Conservation (phyloP, 805 yeast genomes). For the Candida krabiensis region DNA sequence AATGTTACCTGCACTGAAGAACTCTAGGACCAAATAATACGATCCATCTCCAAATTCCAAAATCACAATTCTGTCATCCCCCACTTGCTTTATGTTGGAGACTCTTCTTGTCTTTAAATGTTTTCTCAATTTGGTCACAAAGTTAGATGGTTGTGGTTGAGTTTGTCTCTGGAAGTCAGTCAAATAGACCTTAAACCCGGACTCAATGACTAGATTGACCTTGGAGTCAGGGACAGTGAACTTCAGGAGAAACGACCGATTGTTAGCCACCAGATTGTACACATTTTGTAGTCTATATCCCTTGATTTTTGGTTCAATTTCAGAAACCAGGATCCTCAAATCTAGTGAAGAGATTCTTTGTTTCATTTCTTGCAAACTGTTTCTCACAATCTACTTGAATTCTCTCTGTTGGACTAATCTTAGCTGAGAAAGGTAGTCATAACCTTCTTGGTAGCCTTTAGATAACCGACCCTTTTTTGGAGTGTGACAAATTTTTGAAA, state of each 20-base stretch:
- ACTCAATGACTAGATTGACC: slow-evolving; percentile 71
- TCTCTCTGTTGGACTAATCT: background rate
- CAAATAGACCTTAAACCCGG: slow-evolving; percentile 78
- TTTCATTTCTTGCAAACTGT: slow-evolving; percentile 39
- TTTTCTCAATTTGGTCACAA: slow-evolving; percentile 82
- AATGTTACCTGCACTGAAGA: slow-evolving; percentile 93
- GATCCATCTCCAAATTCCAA: slow-evolving; percentile 82
- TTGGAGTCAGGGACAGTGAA: slow-evolving; percentile 85
- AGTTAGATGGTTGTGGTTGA: slow-evolving; percentile 79
- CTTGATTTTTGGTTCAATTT: slow-evolving; percentile 55
- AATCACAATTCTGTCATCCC: slow-evolving; percentile 80
- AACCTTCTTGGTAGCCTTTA: no score
- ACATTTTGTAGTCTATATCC: slow-evolving; percentile 80
- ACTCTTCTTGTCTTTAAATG: slow-evolving; percentile 80
- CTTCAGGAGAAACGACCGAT: slow-evolving; percentile 73
- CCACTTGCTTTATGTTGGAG: slow-evolving; percentile 69
- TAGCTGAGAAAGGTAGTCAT: no score
- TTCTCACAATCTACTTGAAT: background rate
- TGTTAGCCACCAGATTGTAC: slow-evolving; percentile 72
- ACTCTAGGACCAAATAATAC: slow-evolving; percentile 78
- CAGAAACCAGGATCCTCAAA: slow-evolving; percentile 66
- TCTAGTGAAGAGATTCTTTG: slow-evolving; percentile 89
- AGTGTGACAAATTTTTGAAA: no score
- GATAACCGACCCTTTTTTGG: no score
- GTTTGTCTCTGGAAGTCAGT: slow-evolving; percentile 82